Conservation (phyloP, 2,329 filamentous ascomycete genomes). For the Penicillium sp. region DNA sequence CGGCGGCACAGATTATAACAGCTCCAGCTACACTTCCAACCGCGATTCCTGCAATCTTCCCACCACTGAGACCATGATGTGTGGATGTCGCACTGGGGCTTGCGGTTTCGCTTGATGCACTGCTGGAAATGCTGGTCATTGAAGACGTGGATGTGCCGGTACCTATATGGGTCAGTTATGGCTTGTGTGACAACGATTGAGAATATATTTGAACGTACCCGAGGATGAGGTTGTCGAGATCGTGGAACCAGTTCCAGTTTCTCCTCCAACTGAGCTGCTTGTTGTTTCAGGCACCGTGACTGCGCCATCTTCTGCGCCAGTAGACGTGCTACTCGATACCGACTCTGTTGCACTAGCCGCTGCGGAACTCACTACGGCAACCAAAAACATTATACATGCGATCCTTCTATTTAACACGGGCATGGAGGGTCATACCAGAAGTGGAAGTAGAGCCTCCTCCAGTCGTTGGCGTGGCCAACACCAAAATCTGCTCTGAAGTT, state of each 20-base stretch:
- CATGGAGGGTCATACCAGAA: not conserved
- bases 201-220: not conserved
- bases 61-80: not conserved
- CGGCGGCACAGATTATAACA: not conserved
- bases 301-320: not conserved
- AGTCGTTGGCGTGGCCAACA: not conserved
- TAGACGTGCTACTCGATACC: not conserved
- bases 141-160: not conserved
- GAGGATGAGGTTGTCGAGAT: not conserved
- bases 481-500: not conserved
- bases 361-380: not conserved
- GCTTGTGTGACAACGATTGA: not conserved
- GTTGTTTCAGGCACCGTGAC: not conserved
- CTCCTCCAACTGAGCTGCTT: not conserved
- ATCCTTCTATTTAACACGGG: not conserved
- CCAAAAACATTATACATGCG: not conserved
- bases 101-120: not conserved
- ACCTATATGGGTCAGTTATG: not conserved
- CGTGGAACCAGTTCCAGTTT: not conserved
- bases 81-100: not conserved
- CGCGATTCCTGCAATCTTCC: constrained; percentile 3
- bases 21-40: not conserved
- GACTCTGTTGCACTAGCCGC: not conserved
- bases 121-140: not conserved
- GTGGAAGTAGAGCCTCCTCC: not conserved